Percentiles rank a stretch among this genome's conserved stretches.
These are phyloP conservation scores for Geosiphon pyriformis DNA, from an alignment of 192 early-diverging fungal species.

Conservation along the genomic window DNA sequence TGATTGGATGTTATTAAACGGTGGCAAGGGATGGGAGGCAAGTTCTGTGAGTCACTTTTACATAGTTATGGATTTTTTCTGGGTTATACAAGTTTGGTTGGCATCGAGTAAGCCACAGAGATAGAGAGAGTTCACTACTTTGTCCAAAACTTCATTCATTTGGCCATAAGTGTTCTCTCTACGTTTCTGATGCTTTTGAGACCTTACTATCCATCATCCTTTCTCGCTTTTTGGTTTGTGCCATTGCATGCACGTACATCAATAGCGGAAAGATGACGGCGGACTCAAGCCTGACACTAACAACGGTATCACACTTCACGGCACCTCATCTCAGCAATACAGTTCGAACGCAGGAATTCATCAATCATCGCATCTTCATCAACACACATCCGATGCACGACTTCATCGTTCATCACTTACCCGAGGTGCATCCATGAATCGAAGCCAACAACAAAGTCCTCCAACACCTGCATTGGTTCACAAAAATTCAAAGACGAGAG, in stretches of 20 bases:
- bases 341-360: slow-evolving; percentile 23
- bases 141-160: too few relatives aligned
- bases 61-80: too few relatives aligned
- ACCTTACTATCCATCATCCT: not conserved
- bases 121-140: too few relatives aligned
- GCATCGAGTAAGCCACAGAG: too few relatives aligned
- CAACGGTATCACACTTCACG: slow-evolving; percentile 18
- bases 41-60: slow-evolving; percentile 23
- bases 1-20: slow-evolving; percentile 80
- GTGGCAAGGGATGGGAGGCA: slow-evolving; percentile 52
- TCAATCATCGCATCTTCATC: slow-evolving; percentile 20
- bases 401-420: slow-evolving; percentile 15
- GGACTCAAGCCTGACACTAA: slow-evolving; percentile 22
- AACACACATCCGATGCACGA: slow-evolving; percentile 19
- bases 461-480: slow-evolving; percentile 6
- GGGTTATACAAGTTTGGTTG: too few relatives aligned
- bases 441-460: slow-evolving; percentile 5
- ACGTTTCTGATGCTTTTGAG: too few relatives aligned
- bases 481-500: not conserved
- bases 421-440: slow-evolving; percentile 22
- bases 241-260: not conserved
- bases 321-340: slow-evolving; percentile 24
- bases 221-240: slow-evolving; percentile 22
- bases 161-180: too few relatives aligned
- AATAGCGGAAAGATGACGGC: slow-evolving; percentile 25